Base-by-base conservation (phyloP, 257 asterid genomes). In the Verbena officinalis region DNA sequence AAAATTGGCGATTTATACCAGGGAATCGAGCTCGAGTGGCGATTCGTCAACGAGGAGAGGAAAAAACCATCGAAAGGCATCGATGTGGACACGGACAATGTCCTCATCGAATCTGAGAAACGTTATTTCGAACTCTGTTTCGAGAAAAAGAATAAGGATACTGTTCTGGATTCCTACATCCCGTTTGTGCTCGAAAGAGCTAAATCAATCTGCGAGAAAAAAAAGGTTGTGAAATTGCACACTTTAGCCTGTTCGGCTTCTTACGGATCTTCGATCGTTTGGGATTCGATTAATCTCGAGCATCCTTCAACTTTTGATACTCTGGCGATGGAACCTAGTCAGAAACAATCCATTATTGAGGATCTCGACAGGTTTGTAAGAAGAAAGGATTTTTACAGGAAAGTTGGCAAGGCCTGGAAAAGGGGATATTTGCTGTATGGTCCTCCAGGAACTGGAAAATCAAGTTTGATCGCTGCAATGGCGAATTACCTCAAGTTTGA, bases 351-450 rank as follows among this genome's bases (percentile, higher is more conserved):
- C 0, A 68, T 87, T 16, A 38, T 69, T 1, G 84, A 78, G 0
- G 97, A 89, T 63, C 63, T 89, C 45, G 86, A 89, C 27, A 79
- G 86, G 74, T 89, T 87, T 31, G 69, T 89, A 9, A 73, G 70
- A 54, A 75, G 95, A 72, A 87, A 74, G 40, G 91, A 85, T 0
- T 86, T 80, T 12, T 89, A 89, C 43, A 58, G 86, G 71, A 82
- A 78, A 14, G 93, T 89, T 0, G 96, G 96, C 23, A 74, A 80
- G 67, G 93, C 93, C 11, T 89, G 96, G 96, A 89, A 89, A 72
- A 67, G 95, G 24, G 95, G 96, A 4, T 89, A 86, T 30, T 33
- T 89, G 81, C 78, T 89, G 67, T 77, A 81, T 52, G 95, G 95
- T 0, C 95, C 94, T 49, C 97, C 96, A 0, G 96, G 95, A 16